Evolutionary conservation across 2,329 filamentous ascomycete species (phyloP).

Genomic region (Knufia fluminis): DNA sequence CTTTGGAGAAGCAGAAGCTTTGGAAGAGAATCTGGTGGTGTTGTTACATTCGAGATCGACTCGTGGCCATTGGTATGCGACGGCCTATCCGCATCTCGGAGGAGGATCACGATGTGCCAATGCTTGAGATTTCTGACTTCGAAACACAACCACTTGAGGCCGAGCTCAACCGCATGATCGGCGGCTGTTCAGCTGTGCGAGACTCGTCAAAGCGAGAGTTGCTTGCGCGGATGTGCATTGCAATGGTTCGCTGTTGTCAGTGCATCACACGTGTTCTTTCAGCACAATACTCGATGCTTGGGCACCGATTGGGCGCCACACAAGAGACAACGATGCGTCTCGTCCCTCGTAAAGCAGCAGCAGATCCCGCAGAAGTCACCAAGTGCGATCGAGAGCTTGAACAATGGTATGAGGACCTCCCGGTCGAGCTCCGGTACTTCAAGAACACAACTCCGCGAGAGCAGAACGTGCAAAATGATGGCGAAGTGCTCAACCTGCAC

Average conservation of each 20-base stretch:
- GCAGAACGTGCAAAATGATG: slow-evolving; percentile 51
- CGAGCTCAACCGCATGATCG: slow-evolving; percentile 57
- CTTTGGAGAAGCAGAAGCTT: slow-evolving; percentile 62
- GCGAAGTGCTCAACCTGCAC: slow-evolving; percentile 55
- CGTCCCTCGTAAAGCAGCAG: slow-evolving; percentile 75
- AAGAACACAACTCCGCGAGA: slow-evolving; percentile 35
- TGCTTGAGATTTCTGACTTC: slow-evolving; percentile 78
- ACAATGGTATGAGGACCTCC: slow-evolving; percentile 65
- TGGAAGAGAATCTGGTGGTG: slow-evolving; percentile 99
- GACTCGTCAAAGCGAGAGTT: slow-evolving; percentile 66
- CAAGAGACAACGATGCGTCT: slow-evolving; percentile 80
- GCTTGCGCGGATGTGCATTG: slow-evolving; percentile 78
- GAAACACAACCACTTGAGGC: slow-evolving; percentile 62
- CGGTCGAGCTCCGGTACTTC: slow-evolving; percentile 60
- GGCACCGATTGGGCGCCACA: slow-evolving; percentile 63
- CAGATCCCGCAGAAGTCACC: slow-evolving; percentile 71
- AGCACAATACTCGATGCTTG: slow-evolving; percentile 84
- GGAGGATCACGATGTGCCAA: slow-evolving; percentile 86
- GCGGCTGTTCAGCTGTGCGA: slow-evolving; percentile 60
- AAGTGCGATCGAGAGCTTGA: slow-evolving; percentile 70
- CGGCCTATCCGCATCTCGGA: slow-evolving; percentile 86
- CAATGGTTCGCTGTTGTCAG: slow-evolving; percentile 81
- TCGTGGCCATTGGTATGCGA: slow-evolving; percentile 89
- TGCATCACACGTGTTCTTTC: slow-evolving; percentile 83
- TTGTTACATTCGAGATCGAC: slow-evolving; percentile 86